Percentiles rank a stretch among this genome's conserved stretches.
Evolutionary conservation across 768 basidiomycete species (phyloP).

Genomic region (Phylloporus scabripes): DNA sequence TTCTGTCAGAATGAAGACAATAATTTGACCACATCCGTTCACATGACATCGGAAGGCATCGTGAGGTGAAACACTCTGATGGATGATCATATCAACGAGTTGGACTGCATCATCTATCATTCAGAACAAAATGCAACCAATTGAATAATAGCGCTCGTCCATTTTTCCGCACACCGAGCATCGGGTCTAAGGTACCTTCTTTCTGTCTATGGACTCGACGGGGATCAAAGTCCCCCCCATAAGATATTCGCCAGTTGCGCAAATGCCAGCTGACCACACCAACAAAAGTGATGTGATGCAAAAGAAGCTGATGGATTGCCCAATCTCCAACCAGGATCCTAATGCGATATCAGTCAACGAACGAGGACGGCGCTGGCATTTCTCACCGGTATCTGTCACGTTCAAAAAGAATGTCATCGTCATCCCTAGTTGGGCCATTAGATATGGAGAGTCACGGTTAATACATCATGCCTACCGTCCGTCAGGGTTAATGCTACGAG

Average conservation of each 20-base stretch:
- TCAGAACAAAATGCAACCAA: neutral
- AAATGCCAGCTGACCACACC: conserved; percentile 75
- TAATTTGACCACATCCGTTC: neutral
- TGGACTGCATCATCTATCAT: conserved; percentile 2
- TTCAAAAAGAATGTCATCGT: conserved; percentile 79
- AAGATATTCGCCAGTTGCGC: conserved; percentile 64
- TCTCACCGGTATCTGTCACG: conserved; percentile 70
- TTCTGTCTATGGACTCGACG: conserved; percentile 11
- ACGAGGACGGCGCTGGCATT: neutral
- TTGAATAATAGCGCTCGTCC: neutral
- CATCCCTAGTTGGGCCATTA: conserved; percentile 48
- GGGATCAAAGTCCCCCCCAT: conserved; percentile 40
- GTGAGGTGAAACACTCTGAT: neutral
- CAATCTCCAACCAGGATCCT: conserved; percentile 89
- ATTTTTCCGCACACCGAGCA: conserved; percentile 14
- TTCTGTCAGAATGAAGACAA: neutral
- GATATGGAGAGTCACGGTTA: conserved; percentile 1
- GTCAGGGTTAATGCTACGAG: conserved; percentile 64
- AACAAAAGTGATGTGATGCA: conserved; percentile 75
- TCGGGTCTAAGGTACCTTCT: conserved; percentile 22
- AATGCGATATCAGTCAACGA: conserved; percentile 6
- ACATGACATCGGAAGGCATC: conserved; percentile 4
- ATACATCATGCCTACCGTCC: conserved; percentile 7
- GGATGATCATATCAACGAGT: neutral
- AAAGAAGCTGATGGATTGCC: conserved; percentile 84